Base-by-base conservation (phyloP, 2,329 filamentous ascomycete species). In the Apiospora aurea region DNA sequence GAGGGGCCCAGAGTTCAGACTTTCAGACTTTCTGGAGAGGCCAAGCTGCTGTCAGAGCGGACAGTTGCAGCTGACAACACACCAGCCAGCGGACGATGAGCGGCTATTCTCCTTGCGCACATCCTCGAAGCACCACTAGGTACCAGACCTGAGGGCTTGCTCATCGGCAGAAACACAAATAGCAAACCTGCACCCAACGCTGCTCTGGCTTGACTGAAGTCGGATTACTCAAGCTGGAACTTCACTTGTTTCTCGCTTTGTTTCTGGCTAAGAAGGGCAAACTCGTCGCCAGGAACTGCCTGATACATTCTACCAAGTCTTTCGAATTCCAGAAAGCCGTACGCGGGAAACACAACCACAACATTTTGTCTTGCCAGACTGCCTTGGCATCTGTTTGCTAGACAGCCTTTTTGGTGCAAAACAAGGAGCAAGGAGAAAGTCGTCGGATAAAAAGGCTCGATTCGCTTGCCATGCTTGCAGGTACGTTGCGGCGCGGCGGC, bases 41-140 rank as follows among this genome's bases (percentile, higher is more conserved):
- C 29, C 53, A 38, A 61, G 53, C 53, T 61, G 53, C 53, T 61
- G 53, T 61, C 53, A 61, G 53, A 61, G 53, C 53, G 53, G 53
- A 61, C 26, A 26, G 34, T 16, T 38, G 53, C 53, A 61, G 53
- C 53, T 61, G 53, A 61, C 53, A 61, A 34, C 53, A n/a, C 46
- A 49, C 7, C 21, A 34, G 5, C 34, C 53, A 21, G 29, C 16
- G 29, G 51, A 57, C 51, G 34, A 57, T 34, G 51, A 57, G 14
- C 51, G 51, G 51, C 26, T n/a, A 18, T 57, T 34, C 51, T 57
- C 26, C 51, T 57, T 57, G 46, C 46, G 21, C 21, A 21, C 43
- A 53, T 24, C 26, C 51, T 34, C 51, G 51, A 57, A 57, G 26
- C 51, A 61, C 53, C 29, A n/a, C n/a, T n/a, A n/a, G n/a, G n/a